Base-by-base conservation (phyloP, 106 monocot genomes). In the Vanilla planifolia region DNA sequence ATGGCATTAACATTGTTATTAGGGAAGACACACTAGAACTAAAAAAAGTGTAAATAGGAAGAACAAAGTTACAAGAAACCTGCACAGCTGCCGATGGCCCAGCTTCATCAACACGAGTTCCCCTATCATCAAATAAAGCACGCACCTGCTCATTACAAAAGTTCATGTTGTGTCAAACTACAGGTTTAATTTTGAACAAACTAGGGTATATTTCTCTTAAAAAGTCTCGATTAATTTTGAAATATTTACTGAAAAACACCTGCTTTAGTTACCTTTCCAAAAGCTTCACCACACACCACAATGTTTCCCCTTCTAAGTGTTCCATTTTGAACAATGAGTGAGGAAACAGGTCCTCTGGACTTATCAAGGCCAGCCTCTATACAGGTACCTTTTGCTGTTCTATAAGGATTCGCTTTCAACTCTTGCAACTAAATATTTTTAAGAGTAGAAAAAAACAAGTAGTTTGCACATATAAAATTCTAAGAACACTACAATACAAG, bases 351-450 rank as follows among this genome's bases (percentile, higher is more conserved):
- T 47, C 98, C 98, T 77, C 75, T 88, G 40, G 85, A 68, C 71
- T 92, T 92, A 43, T 98, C 98, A 68, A 98, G 88, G 19, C 82
- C 75, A 26, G 98, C 98, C 64, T 98, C 98, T 48, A 98, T 79
- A 32, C 86, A 82, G 64, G 82, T 82, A 4, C 98, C 98, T 60
- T 88, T 92, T 55, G 98, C 98, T 67, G 85, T 88, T 75, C 98
- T 79, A 47, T 88, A 37, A 65, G 98, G 98, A 66, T 98, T 98
- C 43, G 98, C 98, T 62, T 88, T 92, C 74, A 98, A 69, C 65
- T 98, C 98, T 92, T 92, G 98, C 63, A 94, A 55, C 93, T 94
- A 65, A 6, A 84, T 46, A 62, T 5, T 24, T 52, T 51, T n/a
- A n/a, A 3, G 35, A 51, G 26, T 43, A 57, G 3, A 50, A 28